Evolutionary conservation across 768 basidiomycete species (phyloP).

Genomic region (Bullera alba): DNA sequence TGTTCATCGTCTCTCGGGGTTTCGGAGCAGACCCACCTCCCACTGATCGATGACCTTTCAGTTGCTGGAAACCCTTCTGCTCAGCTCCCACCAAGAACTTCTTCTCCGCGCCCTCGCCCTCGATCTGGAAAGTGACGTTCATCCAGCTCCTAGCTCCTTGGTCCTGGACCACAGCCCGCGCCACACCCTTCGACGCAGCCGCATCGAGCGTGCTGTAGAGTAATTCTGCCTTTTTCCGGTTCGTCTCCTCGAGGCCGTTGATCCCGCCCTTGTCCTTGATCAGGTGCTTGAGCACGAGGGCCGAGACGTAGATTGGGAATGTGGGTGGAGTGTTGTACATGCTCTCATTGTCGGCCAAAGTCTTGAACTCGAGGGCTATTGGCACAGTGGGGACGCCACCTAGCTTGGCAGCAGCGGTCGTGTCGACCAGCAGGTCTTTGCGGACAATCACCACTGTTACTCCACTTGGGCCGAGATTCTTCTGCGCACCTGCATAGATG

Average conservation of each 20-base stretch:
- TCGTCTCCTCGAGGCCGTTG: slow-evolving; percentile 58
- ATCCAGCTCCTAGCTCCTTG: slow-evolving; percentile 80
- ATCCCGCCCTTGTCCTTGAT: slow-evolving; percentile 61
- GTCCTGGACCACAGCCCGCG: slow-evolving; percentile 61
- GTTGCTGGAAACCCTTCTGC: slow-evolving; percentile 66
- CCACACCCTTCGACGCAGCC: slow-evolving; percentile 64
- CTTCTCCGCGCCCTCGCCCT: slow-evolving; percentile 61
- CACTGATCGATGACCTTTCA: slow-evolving; percentile 86
- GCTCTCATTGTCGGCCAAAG: slow-evolving; percentile 64
- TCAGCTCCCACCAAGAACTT: slow-evolving; percentile 76
- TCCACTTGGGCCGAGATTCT: slow-evolving; percentile 93
- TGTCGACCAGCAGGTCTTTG: slow-evolving; percentile 87
- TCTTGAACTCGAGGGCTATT: slow-evolving; percentile 72
- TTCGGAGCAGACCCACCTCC: slow-evolving; percentile 20
- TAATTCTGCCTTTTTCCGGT: slow-evolving; percentile 65
- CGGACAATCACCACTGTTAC: slow-evolving; percentile 87
- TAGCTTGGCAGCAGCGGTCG: slow-evolving; percentile 66
- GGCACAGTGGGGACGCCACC: slow-evolving; percentile 68
- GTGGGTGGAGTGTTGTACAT: slow-evolving; percentile 91
- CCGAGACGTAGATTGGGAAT: slow-evolving; percentile 81
- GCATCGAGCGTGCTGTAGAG: slow-evolving; percentile 66
- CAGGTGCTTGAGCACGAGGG: slow-evolving; percentile 69
- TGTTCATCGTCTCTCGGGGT: neutral
- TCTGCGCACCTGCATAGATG: slow-evolving; percentile 95
- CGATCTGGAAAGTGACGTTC: slow-evolving; percentile 82